Conservation (phyloP, 805 yeast species). For the Cyberlindnera amylophila region DNA sequence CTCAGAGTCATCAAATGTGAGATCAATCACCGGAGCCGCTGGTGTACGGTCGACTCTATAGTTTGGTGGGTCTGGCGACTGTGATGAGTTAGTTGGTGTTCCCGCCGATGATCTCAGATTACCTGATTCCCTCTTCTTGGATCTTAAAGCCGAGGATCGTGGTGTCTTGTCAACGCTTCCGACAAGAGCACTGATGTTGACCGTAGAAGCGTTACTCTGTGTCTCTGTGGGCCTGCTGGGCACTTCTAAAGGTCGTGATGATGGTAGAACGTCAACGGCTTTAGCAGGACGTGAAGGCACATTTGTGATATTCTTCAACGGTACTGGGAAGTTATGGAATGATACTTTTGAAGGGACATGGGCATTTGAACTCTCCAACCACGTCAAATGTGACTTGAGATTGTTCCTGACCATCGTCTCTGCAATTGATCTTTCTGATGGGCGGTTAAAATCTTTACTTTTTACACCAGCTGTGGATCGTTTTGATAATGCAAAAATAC, state of each 20-base stretch:
- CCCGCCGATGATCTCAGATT: slow-evolving; percentile 11
- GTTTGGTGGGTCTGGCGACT: slow-evolving; percentile 18
- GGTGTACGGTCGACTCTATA: too few relatives aligned
- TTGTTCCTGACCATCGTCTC: slow-evolving; percentile 24
- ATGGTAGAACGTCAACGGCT: neutral
- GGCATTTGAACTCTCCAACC: slow-evolving; percentile 26
- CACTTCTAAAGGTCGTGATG: neutral
- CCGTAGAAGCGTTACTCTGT: neutral
- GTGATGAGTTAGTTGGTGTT: slow-evolving; percentile 1
- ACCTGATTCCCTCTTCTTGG: slow-evolving; percentile 21
- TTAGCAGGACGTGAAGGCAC: neutral
- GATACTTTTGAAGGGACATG: slow-evolving; percentile 19
- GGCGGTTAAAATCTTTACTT: too few relatives aligned
- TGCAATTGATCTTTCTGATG: too few relatives aligned
- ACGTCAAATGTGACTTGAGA: slow-evolving; percentile 25
- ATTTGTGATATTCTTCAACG: slow-evolving; percentile 4
- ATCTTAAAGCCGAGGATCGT: slow-evolving; percentile 18
- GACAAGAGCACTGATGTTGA: slow-evolving; percentile 7
- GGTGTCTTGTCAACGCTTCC: slow-evolving; percentile 10
- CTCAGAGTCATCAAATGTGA: slow-evolving; percentile 26
- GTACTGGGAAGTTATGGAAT: slow-evolving; percentile 13
- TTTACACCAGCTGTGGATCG: too few relatives aligned
- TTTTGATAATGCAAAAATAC: too few relatives aligned
- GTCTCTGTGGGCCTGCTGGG: neutral
- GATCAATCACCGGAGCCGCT: slow-evolving; percentile 22